Percentiles rank a stretch among this genome's conserved stretches.
Conservation (phyloP, 2,329 filamentous ascomycete genomes). For the Tolypocladium tundrense region DNA sequence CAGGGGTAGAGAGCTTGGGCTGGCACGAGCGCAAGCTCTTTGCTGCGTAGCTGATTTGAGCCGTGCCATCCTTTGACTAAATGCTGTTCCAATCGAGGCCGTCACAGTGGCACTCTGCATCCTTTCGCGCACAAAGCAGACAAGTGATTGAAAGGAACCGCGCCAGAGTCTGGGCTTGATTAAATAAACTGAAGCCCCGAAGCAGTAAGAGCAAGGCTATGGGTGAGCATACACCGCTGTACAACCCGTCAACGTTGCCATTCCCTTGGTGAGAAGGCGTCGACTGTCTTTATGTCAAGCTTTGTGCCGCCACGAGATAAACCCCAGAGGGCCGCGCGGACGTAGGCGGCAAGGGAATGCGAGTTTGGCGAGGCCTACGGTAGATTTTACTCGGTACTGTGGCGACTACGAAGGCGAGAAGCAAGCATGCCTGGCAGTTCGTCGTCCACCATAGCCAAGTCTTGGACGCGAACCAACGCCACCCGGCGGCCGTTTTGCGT, state of each 20-base stretch:
- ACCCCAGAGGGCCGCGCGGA: too few relatives aligned
- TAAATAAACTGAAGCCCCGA: neutral
- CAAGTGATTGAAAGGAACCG: neutral
- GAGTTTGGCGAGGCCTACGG: too few relatives aligned
- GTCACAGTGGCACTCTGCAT: too few relatives aligned
- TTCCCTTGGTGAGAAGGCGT: neutral
- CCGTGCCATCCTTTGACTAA: neutral
- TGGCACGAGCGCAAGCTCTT: too few relatives aligned
- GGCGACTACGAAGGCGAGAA: neutral
- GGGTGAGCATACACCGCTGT: too few relatives aligned
- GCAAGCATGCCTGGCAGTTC: neutral
- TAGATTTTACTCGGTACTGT: neutral
- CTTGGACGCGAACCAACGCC: neutral
- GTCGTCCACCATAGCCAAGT: neutral
- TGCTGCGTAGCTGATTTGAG: too few relatives aligned
- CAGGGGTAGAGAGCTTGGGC: too few relatives aligned
- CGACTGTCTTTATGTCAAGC: neutral
- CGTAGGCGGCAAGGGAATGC: too few relatives aligned
- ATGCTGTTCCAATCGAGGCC: neutral
- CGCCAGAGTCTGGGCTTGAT: neutral
- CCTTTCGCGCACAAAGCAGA: neutral
- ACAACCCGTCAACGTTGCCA: too few relatives aligned
- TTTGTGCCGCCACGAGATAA: neutral
- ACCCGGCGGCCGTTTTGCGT: neutral
- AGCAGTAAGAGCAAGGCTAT: neutral